Base-by-base conservation (phyloP, 1,284 basidiomycete genomes). In the Fistulina hepatica region DNA sequence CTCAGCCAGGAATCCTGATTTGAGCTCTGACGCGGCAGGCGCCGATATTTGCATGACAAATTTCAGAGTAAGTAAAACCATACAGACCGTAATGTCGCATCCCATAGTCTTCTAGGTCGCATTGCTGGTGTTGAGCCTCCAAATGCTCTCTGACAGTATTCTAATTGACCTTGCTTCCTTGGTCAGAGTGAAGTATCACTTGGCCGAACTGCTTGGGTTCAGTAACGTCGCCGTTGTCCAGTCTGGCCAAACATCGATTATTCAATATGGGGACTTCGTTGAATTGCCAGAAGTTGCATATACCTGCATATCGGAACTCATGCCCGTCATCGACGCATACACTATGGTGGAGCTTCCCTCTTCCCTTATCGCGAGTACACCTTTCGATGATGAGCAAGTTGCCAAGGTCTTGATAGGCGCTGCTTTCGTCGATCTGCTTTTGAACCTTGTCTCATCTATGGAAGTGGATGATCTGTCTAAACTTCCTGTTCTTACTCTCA, bases 141-240 rank as follows among this genome's bases (percentile, higher is more conserved):
- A 72, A 35, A 76, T 82, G 71, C 61, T 82, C 19, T 63, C 73
- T 6, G 71, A 76, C 44, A 77, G 78, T 5, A 60, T 78, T 27
- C 36, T 55, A 16, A 64, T 76, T 30, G 73, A 76, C 41, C 43
- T 63, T 5, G 60, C 63, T 35, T 64, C 64, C 11, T 55, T 79
- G 10, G 56, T 80, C 44, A 75, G 70, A 48, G 56, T 84, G 48
- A 83, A 84, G 51, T 55, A 62, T 12, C 65, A 77, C 47, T 52
- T 81, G n/a, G 65, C 70, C 9, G 64, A 63, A 21, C 48, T 69
- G 11, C 39, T 76, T 9, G 79, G 79, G 2, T 82, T 76, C 48
- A 53, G 54, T 10, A 63, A 69, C 33, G 62, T 76, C 22, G 56
- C 59, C 5, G 3, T 60, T 66, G 10, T 52, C 58, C 3, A 67